Evolutionary conservation across 169 alveolate genomes (phyloP).

Genomic region (Amoebophrya sp.): DNA sequence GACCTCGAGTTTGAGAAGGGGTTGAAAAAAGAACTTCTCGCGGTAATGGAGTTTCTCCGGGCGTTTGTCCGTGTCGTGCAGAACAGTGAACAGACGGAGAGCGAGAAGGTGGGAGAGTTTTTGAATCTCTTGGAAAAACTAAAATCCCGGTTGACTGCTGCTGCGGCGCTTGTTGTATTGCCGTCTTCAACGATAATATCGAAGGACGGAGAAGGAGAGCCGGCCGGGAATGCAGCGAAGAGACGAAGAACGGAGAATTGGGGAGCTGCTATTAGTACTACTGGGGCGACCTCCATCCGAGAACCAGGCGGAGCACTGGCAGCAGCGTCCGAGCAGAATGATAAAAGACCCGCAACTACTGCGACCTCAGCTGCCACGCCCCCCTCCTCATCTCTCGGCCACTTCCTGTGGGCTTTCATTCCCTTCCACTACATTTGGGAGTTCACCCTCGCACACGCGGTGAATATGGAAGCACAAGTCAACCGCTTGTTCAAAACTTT

Average conservation of each 20-base stretch:
- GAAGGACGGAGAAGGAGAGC: background rate
- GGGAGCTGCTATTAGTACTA: background rate
- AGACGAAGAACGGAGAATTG: background rate
- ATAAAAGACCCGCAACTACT: background rate
- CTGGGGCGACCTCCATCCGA: background rate
- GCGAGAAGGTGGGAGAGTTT: background rate
- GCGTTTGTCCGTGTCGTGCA: background rate
- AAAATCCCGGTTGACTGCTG: background rate
- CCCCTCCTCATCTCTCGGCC: background rate
- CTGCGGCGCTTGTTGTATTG: background rate
- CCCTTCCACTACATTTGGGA: background rate
- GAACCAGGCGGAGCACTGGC: background rate
- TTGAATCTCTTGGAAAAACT: background rate
- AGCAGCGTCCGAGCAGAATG: background rate
- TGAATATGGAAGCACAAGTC: background rate
- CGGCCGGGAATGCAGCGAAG: background rate
- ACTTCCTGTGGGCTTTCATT: background rate
- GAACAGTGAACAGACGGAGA: background rate
- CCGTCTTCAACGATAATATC: too few species aligned
- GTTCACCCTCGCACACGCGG: background rate
- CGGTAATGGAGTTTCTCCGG: too few species aligned
- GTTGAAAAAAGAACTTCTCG: background rate
- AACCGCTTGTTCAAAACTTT: too few species aligned
- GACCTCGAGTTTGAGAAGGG: background rate
- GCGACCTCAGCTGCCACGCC: background rate